phyloP scores from a whole-genome alignment of 2,329 filamentous ascomycete genomes.

The Diatrype stigma region DNA sequence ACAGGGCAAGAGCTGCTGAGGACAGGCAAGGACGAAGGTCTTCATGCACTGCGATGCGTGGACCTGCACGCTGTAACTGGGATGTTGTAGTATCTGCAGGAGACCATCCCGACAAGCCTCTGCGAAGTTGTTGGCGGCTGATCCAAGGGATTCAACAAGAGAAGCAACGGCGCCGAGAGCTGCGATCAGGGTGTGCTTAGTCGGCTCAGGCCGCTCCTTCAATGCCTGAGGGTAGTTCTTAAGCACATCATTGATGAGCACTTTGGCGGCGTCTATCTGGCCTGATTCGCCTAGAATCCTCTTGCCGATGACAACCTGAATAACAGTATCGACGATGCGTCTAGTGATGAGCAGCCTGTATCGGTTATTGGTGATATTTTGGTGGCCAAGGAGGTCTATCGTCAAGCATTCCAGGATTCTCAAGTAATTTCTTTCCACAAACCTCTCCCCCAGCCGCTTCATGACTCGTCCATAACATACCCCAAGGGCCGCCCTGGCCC shows the following conservation, averaged over 20 bases:
- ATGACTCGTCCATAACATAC: slow-evolving; percentile 83
- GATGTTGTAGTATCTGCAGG: slow-evolving; percentile 86
- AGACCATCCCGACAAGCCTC: slow-evolving; percentile 83
- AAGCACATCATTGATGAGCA: slow-evolving; percentile 79
- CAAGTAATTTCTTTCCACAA: slow-evolving; percentile 79
- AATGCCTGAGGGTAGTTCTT: slow-evolving; percentile 92
- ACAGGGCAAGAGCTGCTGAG: slow-evolving; percentile 84
- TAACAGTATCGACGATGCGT: slow-evolving; percentile 75
- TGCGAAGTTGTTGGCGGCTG: slow-evolving; percentile 73
- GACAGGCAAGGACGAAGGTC: slow-evolving; percentile 82
- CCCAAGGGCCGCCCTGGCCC: slow-evolving; percentile 74
- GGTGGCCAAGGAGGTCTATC: slow-evolving; percentile 71
- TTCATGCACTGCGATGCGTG: slow-evolving; percentile 83
- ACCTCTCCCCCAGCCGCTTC: slow-evolving; percentile 71
- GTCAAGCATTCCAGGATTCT: slow-evolving; percentile 79
- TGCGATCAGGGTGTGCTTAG: slow-evolving; percentile 78
- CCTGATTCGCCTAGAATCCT: slow-evolving; percentile 85
- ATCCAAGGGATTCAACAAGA: slow-evolving; percentile 74
- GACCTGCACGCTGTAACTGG: slow-evolving; percentile 93
- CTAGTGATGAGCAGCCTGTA: slow-evolving; percentile 83
- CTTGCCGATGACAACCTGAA: slow-evolving; percentile 78
- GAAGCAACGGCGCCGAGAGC: slow-evolving; percentile 75
- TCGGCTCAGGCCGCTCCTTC: slow-evolving; percentile 82
- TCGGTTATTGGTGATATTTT: slow-evolving; percentile 74
- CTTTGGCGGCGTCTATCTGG: slow-evolving; percentile 76